Percentiles rank a stretch among this genome's conserved stretches.
These are phyloP conservation scores for Gossypium davidsonii DNA, from an alignment of 441 rosid genomes.

Conservation along the genomic window DNA sequence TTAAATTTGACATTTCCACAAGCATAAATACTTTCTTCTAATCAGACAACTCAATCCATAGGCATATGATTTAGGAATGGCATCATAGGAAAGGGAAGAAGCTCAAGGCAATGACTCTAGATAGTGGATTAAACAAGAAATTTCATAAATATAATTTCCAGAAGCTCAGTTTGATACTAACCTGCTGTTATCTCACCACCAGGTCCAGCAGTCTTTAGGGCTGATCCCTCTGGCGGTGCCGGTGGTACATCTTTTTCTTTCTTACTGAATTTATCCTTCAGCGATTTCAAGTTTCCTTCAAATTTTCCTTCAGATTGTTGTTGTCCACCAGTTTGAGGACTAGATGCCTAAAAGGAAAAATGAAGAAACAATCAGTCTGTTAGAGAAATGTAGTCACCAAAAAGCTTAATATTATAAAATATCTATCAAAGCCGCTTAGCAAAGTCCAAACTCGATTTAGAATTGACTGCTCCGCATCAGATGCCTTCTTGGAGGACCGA, in stretches of 20 bases:
- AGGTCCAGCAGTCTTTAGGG: slow-evolving; percentile 89
- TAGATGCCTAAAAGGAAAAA: slow-evolving; percentile 47
- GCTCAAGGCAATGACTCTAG: neutral
- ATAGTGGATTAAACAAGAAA: neutral
- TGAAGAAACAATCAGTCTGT: slow-evolving; percentile 7
- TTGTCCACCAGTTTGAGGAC: slow-evolving; percentile 80
- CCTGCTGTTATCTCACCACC: slow-evolving; percentile 99
- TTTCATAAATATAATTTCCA: slow-evolving; percentile 8
- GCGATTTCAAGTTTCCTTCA: slow-evolving; percentile 85
- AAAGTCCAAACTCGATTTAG: slow-evolving; percentile 61
- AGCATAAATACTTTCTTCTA: neutral
- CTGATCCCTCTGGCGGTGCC: slow-evolving; percentile 73
- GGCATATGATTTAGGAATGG: neutral
- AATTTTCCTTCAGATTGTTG: slow-evolving; percentile 73
- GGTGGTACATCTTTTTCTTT: slow-evolving; percentile 76
- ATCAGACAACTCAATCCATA: neutral
- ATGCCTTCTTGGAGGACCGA: slow-evolving; percentile 78
- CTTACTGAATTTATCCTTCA: slow-evolving; percentile 69
- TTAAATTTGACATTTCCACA: slow-evolving; percentile 5
- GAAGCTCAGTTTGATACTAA: slow-evolving; percentile 24
- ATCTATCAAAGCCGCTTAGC: slow-evolving; percentile 11
- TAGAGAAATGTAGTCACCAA: neutral
- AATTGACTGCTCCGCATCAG: slow-evolving; percentile 82
- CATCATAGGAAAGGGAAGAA: neutral
- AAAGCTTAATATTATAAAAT: neutral